Base-by-base conservation (phyloP, 768 basidiomycete genomes). In the Tulasnella sp. region DNA sequence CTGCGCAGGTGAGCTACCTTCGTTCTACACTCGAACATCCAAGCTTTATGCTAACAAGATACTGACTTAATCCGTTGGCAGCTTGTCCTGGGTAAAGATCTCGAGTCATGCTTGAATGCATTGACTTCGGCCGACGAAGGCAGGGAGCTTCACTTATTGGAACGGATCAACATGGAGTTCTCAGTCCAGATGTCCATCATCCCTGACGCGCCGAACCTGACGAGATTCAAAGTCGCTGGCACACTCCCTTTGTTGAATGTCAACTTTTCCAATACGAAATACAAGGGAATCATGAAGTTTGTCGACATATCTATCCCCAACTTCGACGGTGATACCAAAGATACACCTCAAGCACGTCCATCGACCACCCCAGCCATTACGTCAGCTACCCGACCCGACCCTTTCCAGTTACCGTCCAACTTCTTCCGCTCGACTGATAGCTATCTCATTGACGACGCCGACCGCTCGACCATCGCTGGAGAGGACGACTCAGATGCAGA, bases 121-220 rank as follows among this genome's bases (percentile, higher is more conserved):
- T 87, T 99, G 40, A 87, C 87, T 3, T 88, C 88, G 11, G 84
- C 88, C 73, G 85, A 86, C 29, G 84, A 79, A 82, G 82, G 81
- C 11, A 81, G 82, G 70, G 87, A 89, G 40, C 87, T 98, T 20
- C 98, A 99, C 84, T 86, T 99, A 73, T 85, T 99, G 57, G 98
- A 99, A 85, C 90, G 94, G 70, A 94, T 95, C 82, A 97, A 91
- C 84, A 91, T 99, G 82, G 90, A 93, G 80, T 89, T 99, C 71
- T 89, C 91, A 82, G 89, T 98, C 23, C 93, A 98, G 82, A 96
- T 92, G 82, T 98, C 96, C 1, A 99, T 99, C 80, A 91, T 98
- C 42, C 92, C 94, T 0, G 90, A 89, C 74, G 93, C 90, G 18
- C 86, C 92, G 73, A 95, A 88, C 80, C 88, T 99, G 70, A 89